Conservation (phyloP, 345 rosid genomes). For the Laguncularia racemosa region DNA sequence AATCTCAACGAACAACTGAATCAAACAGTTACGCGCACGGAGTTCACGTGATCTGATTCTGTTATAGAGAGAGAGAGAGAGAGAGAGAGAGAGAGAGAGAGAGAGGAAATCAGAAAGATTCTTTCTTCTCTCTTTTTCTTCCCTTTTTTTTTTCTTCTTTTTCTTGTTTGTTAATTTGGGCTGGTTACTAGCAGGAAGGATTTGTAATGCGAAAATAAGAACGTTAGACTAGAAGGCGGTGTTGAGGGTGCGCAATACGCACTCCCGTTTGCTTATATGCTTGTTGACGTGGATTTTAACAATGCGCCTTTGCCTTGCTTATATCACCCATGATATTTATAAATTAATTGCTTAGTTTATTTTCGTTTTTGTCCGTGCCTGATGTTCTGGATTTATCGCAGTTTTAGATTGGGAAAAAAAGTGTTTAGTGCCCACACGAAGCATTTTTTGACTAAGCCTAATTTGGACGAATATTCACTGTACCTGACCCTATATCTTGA, state of each 20-base stretch:
- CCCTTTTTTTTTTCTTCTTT: too few relatives aligned
- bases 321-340: slow-evolving; percentile 8
- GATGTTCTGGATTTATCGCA: too few relatives aligned
- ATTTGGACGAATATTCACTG: too few relatives aligned
- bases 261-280: slow-evolving; percentile 1
- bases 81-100: background rate
- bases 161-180: slow-evolving; percentile 2
- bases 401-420: too few relatives aligned
- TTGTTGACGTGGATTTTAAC: slow-evolving; percentile 48
- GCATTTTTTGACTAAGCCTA: too few relatives aligned
- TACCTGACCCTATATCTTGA: too few relatives aligned
- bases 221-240: slow-evolving; percentile 7
- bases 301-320: slow-evolving; percentile 24
- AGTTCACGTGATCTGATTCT: too few relatives aligned
- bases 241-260: slow-evolving; percentile 38
- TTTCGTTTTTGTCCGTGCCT: too few relatives aligned
- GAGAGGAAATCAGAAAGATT: background rate
- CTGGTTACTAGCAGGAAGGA: background rate
- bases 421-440: too few relatives aligned
- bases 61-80: background rate
- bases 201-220: background rate
- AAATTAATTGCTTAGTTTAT: too few relatives aligned
- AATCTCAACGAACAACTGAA: too few relatives aligned
- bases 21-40: too few relatives aligned
- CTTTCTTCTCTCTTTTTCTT: background rate